Evolutionary conservation across 225 moss, liverwort and hornwort genomes (phyloP).

Genomic region (Straminergon stramineum): DNA sequence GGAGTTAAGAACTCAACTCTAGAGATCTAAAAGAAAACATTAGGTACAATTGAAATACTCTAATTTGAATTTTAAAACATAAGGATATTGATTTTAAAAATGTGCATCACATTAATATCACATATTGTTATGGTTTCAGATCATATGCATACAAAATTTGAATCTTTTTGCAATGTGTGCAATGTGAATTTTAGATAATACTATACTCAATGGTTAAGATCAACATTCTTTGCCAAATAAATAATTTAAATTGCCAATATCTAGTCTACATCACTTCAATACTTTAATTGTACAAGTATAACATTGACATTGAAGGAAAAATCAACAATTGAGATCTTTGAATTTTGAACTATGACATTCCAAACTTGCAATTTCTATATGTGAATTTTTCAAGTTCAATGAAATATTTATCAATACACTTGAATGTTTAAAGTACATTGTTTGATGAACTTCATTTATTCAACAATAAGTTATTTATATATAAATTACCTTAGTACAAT

Average conservation of each 20-base stretch:
- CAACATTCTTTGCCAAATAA: background rate
- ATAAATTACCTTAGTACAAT: too few species aligned
- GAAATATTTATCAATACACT: too few species aligned
- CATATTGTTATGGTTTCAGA: background rate
- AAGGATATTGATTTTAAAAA: background rate
- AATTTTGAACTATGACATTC: too few species aligned
- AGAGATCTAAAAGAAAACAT: accelerated
- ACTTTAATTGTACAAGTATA: too few species aligned
- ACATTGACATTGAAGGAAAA: too few species aligned
- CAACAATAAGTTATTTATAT: too few species aligned
- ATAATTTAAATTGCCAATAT: background rate
- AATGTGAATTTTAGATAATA: background rate
- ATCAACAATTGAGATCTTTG: too few species aligned
- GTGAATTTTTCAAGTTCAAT: too few species aligned
- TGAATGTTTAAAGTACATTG: too few species aligned
- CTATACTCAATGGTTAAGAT: accelerated
- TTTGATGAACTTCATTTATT: too few species aligned
- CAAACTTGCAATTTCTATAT: too few species aligned
- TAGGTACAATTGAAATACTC: background rate
- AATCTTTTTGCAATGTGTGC: background rate
- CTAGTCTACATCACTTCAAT: too few species aligned
- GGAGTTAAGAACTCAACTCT: background rate
- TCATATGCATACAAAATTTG: background rate
- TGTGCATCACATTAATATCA: background rate
- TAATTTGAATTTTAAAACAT: background rate